A percentile compares a stretch with the other conserved stretches of the same genome.
These are phyloP conservation scores for Isatis tinctoria DNA, from an alignment of 345 rosid species.

Conservation along the genomic window DNA sequence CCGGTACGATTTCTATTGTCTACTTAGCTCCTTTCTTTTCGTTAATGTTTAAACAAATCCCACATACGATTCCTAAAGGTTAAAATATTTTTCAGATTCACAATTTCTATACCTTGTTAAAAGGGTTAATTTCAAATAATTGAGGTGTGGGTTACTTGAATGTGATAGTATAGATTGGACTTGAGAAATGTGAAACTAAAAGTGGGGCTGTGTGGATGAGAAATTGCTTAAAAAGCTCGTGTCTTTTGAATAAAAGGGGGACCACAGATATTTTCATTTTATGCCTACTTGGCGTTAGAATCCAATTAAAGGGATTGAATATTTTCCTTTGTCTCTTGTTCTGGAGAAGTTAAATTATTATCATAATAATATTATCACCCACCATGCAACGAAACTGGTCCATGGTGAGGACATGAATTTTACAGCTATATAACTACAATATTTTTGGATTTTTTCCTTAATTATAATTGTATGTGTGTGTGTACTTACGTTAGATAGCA, in stretches of 20 bases:
- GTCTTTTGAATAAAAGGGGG: conserved; percentile 18
- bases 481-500: conserved; percentile 1
- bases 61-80: conserved; percentile 2
- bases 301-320: conserved; percentile 8
- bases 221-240: conserved; percentile 24
- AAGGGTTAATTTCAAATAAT: conserved; percentile 7
- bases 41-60: neutral
- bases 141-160: conserved; percentile 9
- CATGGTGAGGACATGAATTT: conserved; percentile 8
- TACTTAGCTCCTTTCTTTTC: neutral
- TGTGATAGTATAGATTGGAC: conserved; percentile 8
- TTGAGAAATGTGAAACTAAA: conserved; percentile 12
- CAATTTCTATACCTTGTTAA: neutral
- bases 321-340: neutral
- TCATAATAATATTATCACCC: conserved; percentile 1
- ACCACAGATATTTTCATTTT: conserved; percentile 21
- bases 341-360: neutral
- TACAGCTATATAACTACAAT: conserved; percentile 27
- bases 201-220: conserved; percentile 23
- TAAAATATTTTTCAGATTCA: neutral
- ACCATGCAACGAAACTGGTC: conserved; percentile 29
- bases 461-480: neutral
- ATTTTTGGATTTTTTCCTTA: neutral
- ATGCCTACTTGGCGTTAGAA: conserved; percentile 28
- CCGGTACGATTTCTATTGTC: conserved; percentile 45